These are phyloP conservation scores for Leptodontidium sp. DNA, from an alignment of 2,329 filamentous ascomycete genomes.

Conservation along the genomic window DNA sequence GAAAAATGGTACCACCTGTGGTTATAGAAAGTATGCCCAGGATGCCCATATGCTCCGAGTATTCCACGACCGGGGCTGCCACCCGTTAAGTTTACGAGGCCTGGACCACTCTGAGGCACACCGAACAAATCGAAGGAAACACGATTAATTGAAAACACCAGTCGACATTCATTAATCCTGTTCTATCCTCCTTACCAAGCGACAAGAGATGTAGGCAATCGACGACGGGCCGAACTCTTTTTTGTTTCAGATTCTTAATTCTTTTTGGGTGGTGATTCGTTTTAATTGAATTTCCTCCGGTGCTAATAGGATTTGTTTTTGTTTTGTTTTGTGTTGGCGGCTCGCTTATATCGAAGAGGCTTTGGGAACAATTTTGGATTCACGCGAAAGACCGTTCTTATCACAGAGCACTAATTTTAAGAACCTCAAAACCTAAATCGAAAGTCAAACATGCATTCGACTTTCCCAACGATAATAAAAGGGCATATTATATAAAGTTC, in stretches of 20 bases:
- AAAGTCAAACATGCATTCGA: no score
- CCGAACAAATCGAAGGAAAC: background rate
- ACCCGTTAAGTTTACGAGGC: background rate
- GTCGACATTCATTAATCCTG: background rate
- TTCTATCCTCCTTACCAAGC: background rate
- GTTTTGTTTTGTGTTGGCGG: background rate
- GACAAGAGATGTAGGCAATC: conserved; percentile 5
- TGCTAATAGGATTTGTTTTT: background rate
- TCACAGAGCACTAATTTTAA: no score
- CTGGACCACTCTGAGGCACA: background rate
- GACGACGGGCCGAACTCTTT: background rate
- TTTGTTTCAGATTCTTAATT: background rate
- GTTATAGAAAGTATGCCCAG: conserved; percentile 9
- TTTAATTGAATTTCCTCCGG: background rate
- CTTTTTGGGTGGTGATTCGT: background rate
- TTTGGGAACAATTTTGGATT: no score
- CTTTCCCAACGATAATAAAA: no score
- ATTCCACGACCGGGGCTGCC: background rate
- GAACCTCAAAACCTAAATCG: no score
- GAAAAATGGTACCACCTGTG: background rate
- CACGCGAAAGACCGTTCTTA: no score
- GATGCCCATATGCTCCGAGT: background rate
- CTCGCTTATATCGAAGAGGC: background rate
- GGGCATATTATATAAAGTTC: no score
- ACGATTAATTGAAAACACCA: background rate